Base-by-base conservation (phyloP, 768 basidiomycete genomes). In the Chalciporus pseudorubinellus region DNA sequence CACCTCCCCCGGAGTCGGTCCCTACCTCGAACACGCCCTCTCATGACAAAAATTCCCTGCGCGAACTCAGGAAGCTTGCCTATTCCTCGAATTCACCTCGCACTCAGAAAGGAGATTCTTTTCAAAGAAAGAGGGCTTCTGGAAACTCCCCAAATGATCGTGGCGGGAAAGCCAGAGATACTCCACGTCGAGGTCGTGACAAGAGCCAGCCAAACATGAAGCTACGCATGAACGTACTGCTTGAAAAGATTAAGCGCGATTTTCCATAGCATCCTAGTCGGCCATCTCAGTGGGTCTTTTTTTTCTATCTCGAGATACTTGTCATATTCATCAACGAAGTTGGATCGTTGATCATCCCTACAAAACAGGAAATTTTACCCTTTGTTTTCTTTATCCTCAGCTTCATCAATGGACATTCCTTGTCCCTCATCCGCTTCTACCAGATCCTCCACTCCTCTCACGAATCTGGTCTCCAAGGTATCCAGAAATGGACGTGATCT, bases 181-280 rank as follows among this genome's bases (percentile, higher is more conserved):
- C n/a, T 77, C 74, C n/a, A 77, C 38, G 51, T 33, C 44, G 58
- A 19, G 55, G 60, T n/a, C 57, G 56, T 12, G 67, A 64, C 12
- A 58, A 67, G 24, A 72, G 80, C 4, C 82, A 84, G 59, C 83
- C 83, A n/a, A 76, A 81, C 63, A 94, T 95, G 92, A 88, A 86
- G 61, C 70, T 88, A 44, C 84, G 92, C 44, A 95, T 95, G 91
- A 82, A 83, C 55, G 84, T 81, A 24, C 77, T 95, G 77, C 77
- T 95, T 51, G 89, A 92, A 67, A 85, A 87, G 70, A 93, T 95
- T 58, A 87, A 89, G 67, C 79, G 78, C 43, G 78, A 85, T 60
- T 65, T 70, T 34, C 62, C 70, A 48, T 82, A 65, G 66, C 41
- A 29, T 51, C 48, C 33, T 11, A 20, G 47, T 20, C n/a, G 41